Base-by-base conservation (phyloP, 1,284 basidiomycete genomes). In the Porodaedalea pini region DNA sequence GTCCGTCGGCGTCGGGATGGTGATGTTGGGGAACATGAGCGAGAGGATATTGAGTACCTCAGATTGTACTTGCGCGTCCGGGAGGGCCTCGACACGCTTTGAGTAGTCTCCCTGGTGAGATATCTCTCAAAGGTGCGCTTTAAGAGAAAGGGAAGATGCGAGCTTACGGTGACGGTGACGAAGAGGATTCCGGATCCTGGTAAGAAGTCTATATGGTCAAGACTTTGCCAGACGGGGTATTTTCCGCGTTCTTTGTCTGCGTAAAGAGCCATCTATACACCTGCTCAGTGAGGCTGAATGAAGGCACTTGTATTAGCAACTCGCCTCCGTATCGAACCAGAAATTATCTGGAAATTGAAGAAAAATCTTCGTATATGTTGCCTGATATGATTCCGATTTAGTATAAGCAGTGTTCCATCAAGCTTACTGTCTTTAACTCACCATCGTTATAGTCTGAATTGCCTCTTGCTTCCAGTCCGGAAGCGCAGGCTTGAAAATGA, bases 361-460 rank as follows among this genome's bases (percentile, higher is more conserved):
- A 68, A 87, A 88, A 47, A 88, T 85, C 70, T 88, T 88, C 3
- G 85, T 86, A 64, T 85, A 88, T 2, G 78, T 83, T 1, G 75
- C 76, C 78, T 79, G 37, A 15, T 10, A 25, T 13, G 23, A 34
- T 15, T n/a, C n/a, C n/a, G n/a, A n/a, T n/a, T n/a, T 36, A 31
- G n/a, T 50, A 27, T 2, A 13, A 6, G 15, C 27, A 4, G 17
- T 15, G 23, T 40, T 23, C 6, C 19, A 7, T n/a, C 11, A 41
- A 39, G 19, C 11, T 15, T n/a, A 10, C 19, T 15, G 2, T 23
- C 13, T 4, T 27, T 27, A n/a, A 61, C 69, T 51, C 32, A 78
- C 83, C 86, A 88, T 86, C 5, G 76, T 75, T 68, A 87, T 80
- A 51, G 78, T 80, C 27, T 83, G 78, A 49, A 88, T 82, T 1